These are phyloP conservation scores for Tolypocladium album DNA, from an alignment of 2,329 filamentous ascomycete genomes.

Conservation along the genomic window DNA sequence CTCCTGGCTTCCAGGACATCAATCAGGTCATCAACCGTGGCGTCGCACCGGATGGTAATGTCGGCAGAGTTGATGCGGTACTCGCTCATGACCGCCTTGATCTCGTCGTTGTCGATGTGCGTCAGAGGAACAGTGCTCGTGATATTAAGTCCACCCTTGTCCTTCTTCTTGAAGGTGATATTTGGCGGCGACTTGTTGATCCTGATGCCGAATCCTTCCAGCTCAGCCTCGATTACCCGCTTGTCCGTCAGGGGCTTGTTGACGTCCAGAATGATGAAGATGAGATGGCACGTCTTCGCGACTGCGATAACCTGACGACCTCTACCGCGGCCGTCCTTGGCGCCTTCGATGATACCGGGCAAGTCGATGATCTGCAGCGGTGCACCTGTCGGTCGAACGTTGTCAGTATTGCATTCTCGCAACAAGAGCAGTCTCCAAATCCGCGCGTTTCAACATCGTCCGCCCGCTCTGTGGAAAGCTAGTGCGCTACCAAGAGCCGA, in stretches of 20 bases:
- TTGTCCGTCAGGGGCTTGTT: constrained; percentile 98
- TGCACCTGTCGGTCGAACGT: constrained; percentile 42
- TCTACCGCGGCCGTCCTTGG: constrained; percentile 95
- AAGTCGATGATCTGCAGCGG: constrained; percentile 98
- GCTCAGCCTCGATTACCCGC: constrained; percentile 83
- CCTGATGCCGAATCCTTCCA: constrained; percentile 94
- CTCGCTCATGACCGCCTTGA: constrained; percentile 95
- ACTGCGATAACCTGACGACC: constrained; percentile 98
- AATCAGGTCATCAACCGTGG: constrained; percentile 93
- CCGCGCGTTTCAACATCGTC: neutral
- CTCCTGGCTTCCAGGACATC: constrained; percentile 91
- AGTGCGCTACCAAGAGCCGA: too few relatives aligned
- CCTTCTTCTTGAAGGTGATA: constrained; percentile 99
- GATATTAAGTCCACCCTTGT: constrained; percentile 93
- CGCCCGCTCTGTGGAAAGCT: too few relatives aligned
- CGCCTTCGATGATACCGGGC: constrained; percentile 96
- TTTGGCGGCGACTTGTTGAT: constrained; percentile 97
- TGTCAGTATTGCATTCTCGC: constrained; percentile 1
- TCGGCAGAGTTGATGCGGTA: constrained; percentile 95
- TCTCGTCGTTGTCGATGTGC: constrained; percentile 91
- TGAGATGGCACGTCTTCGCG: constrained; percentile 95
- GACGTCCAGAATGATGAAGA: constrained; percentile 96
- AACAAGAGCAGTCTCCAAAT: neutral
- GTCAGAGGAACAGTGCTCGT: constrained; percentile 88
- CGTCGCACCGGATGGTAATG: constrained; percentile 95